A percentile compares a stretch with the other conserved stretches of the same genome.
Conservation (phyloP, 2,329 filamentous ascomycete species). For the Graphium sp. region DNA sequence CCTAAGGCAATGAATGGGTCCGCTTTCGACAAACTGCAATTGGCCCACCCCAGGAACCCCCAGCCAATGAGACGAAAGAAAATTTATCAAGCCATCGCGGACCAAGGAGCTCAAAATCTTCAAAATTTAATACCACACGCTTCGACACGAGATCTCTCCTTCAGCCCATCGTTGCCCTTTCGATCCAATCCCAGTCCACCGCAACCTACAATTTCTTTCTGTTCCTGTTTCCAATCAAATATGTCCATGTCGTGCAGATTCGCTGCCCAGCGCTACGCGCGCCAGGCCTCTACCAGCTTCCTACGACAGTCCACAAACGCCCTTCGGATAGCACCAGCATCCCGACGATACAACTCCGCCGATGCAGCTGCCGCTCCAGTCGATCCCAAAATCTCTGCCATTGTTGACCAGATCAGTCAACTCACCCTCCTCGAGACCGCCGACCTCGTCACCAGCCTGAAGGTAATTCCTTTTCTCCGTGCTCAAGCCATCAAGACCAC, state of each 20-base stretch:
- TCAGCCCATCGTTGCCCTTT: conserved; percentile 5
- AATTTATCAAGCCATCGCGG: no score
- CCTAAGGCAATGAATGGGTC: no score
- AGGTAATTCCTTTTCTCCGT: no score
- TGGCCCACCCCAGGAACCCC: no score
- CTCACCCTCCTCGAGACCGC: conserved; percentile 96
- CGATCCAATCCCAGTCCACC: no score
- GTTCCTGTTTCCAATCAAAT: conserved; percentile 11
- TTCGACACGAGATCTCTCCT: conserved; percentile 1
- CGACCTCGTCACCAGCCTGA: conserved; percentile 84
- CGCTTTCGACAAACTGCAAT: no score
- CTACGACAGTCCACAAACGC: conserved; percentile 29
- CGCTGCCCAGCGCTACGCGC: conserved; percentile 47
- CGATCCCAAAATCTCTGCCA: conserved; percentile 84
- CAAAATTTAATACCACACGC: conserved; percentile 6
- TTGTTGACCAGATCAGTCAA: conserved; percentile 97
- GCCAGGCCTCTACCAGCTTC: conserved; percentile 33
- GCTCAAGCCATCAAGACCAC: no score
- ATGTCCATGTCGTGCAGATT: conserved; percentile 49
- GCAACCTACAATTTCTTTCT: no score
- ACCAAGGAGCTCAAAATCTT: conserved; percentile 6
- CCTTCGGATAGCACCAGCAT: conserved; percentile 23
- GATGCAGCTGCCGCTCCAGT: conserved; percentile 42
- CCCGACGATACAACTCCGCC: conserved; percentile 77
- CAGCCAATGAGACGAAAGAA: no score